Evolutionary conservation across 495 filamentous ascomycete species (phyloP), one percentile per base, ranked within the genome.

Genomic region (Penicillium dipodomyicola): DNA sequence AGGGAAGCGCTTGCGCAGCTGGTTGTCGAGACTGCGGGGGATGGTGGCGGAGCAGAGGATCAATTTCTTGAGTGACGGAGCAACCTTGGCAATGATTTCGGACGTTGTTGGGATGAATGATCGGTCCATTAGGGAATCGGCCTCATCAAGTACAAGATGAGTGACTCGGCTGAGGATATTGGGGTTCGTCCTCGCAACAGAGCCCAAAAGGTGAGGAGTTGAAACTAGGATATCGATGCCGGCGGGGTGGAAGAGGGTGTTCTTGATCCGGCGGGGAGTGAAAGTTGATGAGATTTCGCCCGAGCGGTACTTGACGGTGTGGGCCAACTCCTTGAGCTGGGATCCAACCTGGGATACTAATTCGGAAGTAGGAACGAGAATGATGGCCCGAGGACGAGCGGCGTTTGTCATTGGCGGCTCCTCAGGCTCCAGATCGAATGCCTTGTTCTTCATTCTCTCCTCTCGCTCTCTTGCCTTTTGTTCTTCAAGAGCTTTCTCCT

Each of bases 41-140:
- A 98, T 97, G 12, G 94, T 98, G 57, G 94, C 94, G 4, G 94
- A 97, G 77, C 94, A 97, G 54, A 97, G 84, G 22, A 98, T 82
- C n/a, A 97, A 80, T 65, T 96, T 91, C 57, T 88, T 82, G 9
- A 97, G 78, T 0, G 89, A 91, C 2, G 91, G 87, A 2, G 84
- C 78, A 4, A 82, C 79, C 59, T 88, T 85, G 65, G 92, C 87
- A 57, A 97, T 81, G 56, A 97, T 86, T 46, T 83, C 80, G 14
- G 83, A 87, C 1, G 95, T 97, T 27, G 86, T 86, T 2, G 89
- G 87, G 2, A 86, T 73, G 77, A 98, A 98, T 30, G 89, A 91
- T 49, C 91, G 88, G 70, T 98, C 95, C 65, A 97, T 82, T 12
- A 98, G 84, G 12, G 91, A 96, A 72, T 98, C 94, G 23, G 94